Evolutionary conservation across 1,284 basidiomycete genomes (phyloP).

Genomic region (Ganoderma lucidum): DNA sequence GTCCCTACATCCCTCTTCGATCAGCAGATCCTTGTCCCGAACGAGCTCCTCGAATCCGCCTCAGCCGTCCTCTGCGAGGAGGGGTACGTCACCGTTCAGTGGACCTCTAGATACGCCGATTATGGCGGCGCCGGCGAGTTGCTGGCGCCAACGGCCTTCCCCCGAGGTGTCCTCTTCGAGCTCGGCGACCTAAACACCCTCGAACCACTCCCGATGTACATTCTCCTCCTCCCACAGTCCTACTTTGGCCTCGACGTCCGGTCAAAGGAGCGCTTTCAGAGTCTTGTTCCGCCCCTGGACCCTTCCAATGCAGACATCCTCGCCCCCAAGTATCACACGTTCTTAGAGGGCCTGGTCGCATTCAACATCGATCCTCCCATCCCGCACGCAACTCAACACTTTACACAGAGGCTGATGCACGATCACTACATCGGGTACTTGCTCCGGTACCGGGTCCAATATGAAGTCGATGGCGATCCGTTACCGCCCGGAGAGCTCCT

Average conservation of each 20-base stretch:
- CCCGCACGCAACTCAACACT: constrained; percentile 3
- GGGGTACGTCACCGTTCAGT: not conserved
- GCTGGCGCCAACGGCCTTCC: constrained; percentile 5
- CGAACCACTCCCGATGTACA: constrained; percentile 9
- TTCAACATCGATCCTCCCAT: too few species aligned
- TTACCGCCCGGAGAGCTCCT: not conserved
- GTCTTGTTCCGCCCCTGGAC: too few species aligned
- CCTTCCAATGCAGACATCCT: too few species aligned
- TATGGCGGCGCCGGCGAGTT: not conserved
- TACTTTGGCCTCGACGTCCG: too few species aligned
- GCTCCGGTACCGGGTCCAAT: constrained; percentile 1
- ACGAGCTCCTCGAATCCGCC: constrained; percentile 10
- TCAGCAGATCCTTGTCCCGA: constrained; percentile 22
- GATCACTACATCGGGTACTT: constrained; percentile 18
- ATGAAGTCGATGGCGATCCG: constrained; percentile 2
- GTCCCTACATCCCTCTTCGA: constrained; percentile 10
- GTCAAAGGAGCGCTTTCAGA: too few species aligned
- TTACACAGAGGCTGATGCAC: constrained; percentile 11
- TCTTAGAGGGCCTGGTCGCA: too few species aligned
- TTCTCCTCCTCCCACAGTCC: not conserved
- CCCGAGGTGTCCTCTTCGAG: constrained; percentile 5
- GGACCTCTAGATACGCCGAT: not conserved
- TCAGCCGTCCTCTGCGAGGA: constrained; percentile 9
- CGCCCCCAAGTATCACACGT: too few species aligned
- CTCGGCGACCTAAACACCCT: constrained; percentile 21